Evolutionary conservation across 768 basidiomycete genomes (phyloP).

Genomic region (Amanita pallidorosea): DNA sequence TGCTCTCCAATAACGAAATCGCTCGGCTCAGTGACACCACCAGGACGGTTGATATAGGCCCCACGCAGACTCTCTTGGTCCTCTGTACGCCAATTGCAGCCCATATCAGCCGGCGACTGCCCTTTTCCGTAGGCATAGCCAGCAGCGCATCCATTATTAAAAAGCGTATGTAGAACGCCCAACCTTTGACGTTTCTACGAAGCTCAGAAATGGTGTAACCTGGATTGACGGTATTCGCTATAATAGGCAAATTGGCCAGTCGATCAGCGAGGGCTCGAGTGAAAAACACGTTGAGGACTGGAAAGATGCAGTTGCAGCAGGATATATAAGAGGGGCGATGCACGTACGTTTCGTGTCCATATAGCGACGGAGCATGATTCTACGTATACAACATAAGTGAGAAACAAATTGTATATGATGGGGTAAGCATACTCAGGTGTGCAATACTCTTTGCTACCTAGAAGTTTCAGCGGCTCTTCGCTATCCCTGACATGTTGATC

Average conservation of each 20-base stretch:
- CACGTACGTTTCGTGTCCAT: conserved; percentile 22
- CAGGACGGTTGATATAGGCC: conserved; percentile 14
- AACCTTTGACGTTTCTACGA: conserved; percentile 14
- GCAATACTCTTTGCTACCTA: conserved; percentile 22
- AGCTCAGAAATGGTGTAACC: conserved; percentile 30
- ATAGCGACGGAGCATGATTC: conserved; percentile 16
- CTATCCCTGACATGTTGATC: conserved; percentile 14
- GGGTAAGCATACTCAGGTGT: conserved; percentile 11
- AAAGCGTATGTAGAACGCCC: conserved; percentile 5
- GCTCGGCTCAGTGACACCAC: conserved; percentile 19
- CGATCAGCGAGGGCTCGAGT: conserved; percentile 22
- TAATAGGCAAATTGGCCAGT: conserved; percentile 16
- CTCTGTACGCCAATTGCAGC: conserved; percentile 18
- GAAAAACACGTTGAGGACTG: conserved; percentile 32
- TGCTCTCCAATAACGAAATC: conserved; percentile 23
- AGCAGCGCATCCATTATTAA: conserved; percentile 19
- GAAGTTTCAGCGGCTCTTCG: conserved; percentile 17
- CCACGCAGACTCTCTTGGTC: conserved; percentile 19
- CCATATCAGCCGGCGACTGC: conserved; percentile 23
- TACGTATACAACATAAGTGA: background rate
- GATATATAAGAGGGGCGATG: background rate
- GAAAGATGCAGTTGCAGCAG: too few species aligned
- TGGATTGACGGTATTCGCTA: conserved; percentile 28
- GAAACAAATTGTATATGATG: background rate
- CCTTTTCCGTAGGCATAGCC: conserved; percentile 26